Percentiles rank a stretch among this genome's conserved stretches.
These are phyloP conservation scores for Naematelia aurantialba DNA, from an alignment of 768 basidiomycete species.

Conservation along the genomic window DNA sequence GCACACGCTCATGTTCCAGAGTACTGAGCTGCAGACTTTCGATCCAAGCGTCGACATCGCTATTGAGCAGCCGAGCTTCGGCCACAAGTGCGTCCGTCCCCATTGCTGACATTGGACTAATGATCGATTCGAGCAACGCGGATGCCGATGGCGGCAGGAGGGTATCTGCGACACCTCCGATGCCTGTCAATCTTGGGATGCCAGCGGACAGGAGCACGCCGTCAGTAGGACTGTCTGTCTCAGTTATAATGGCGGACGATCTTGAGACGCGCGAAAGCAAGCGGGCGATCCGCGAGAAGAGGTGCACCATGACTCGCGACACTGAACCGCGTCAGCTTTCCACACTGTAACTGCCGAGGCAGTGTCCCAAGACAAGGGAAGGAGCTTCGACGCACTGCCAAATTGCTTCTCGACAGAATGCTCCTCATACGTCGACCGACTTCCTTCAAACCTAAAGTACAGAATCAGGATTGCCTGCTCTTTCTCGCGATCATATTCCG, in stretches of 20 bases:
- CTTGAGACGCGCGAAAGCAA: constrained; percentile 29
- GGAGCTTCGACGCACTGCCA: constrained; percentile 51
- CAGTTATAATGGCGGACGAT: constrained; percentile 22
- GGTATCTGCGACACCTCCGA: not conserved
- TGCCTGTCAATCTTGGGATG: not conserved
- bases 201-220: not conserved
- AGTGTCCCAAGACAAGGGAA: too few relatives aligned
- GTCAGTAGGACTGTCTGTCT: constrained; percentile 11
- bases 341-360: too few relatives aligned
- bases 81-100: constrained; percentile 18
- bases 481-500: too few relatives aligned
- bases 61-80: constrained; percentile 32
- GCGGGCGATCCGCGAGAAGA: constrained; percentile 37
- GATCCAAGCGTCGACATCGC: constrained; percentile 45
- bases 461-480: too few relatives aligned
- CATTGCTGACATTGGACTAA: not conserved
- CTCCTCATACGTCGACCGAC: constrained; percentile 49
- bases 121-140: not conserved
- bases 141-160: constrained; percentile 2
- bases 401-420: constrained; percentile 56
- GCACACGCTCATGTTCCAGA: constrained; percentile 46
- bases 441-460: constrained; percentile 40
- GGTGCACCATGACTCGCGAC: constrained; percentile 46
- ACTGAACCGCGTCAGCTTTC: constrained; percentile 16
- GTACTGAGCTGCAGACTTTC: constrained; percentile 36